Base-by-base conservation (phyloP, 345 rosid genomes). In the Conringia planisiliqua region DNA sequence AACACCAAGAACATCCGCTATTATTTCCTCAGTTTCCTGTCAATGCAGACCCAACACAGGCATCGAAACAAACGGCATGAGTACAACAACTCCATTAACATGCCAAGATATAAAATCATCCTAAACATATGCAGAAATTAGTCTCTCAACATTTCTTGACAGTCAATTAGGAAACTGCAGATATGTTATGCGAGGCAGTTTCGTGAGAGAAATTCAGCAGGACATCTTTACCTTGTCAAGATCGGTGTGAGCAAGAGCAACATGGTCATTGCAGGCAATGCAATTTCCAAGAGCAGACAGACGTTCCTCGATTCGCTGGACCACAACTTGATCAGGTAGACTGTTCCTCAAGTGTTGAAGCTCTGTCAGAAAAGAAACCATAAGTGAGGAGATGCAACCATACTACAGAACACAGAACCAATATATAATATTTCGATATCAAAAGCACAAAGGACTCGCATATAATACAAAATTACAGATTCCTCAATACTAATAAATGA, bases 221-320 rank as follows among this genome's bases (percentile, higher is more conserved):
- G 40, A 4, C 22, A 55, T 38, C 1, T 59, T 40, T 59, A 78
- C 81, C 81, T 60, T 85, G 84, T 90, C 98, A 55, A 92, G 90
- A 75, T 96, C 98, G 8, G 96, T 90, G 82, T 96, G 99, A 6
- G 95, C 85, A 76, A 92, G 88, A 58, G 98, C 99, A 54, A 90
- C 99, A 79, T 92, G 91, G 67, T 96, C 97, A 81, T 96, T 92
- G 87, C 98, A 96, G 35, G 96, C 94, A 73, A 96, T 85, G 76
- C 98, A 89, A 51, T 96, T 96, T 17, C 99, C 98, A 51, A 96
- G 84, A 17, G 99, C 98, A 78, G 99, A 90, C 32, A 96, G 82
- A 46, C 78, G 94, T 84, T 92, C 98, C 5, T 92, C 98, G n/a
- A 90, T 82, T 38, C 99, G 83, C 82, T 87, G 98, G 67, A 96